Evolutionary conservation across 495 filamentous ascomycete genomes (phyloP), one percentile per base, ranked within the genome.

Genomic region (Delitschia confertaspora): DNA sequence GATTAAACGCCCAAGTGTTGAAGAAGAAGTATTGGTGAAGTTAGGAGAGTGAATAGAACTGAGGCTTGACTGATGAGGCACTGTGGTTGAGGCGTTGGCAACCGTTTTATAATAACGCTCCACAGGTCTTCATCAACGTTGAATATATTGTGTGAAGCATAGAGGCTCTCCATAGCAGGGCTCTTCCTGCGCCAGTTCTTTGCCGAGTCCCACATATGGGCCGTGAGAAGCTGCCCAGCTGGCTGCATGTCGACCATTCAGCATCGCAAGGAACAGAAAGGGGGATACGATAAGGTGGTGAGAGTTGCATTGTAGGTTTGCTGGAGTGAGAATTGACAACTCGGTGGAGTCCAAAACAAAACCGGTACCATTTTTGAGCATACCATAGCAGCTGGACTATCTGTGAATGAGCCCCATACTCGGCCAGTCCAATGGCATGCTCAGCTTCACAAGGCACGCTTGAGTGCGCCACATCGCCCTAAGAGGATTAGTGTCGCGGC

Each of bases 241-340:
- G 53, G 53, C 42, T 20, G 30, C 25, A 39, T 17, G 16, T 47
- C 31, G 42, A 42, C 43, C 24, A 42, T 57, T 57, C 53, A 57
- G 53, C 53, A 57, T 57, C 26, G 49, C 53, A 49, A 57, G 53
- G 53, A 26, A 53, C 21, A 34, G 36, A 33, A n/a, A n/a, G 42
- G 37, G 45, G 51, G 47, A n/a, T 35, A 45, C 47, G 53, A 56
- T 48, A 56, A 45, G 31, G 47, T 38, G 47, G n/a, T 47, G 38
- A 51, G 42, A 51, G 47, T 48, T 43, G 38, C 47, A 51, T 48
- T 34, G 47, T 9, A 16, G 27, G 38, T 10, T 5, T n/a, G 8
- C n/a, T n/a, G 3, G 38, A 21, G 18, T 6, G 17, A 32, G 6
- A 35, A 16, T n/a, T n/a, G n/a, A 23, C 37, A 14, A n/a, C 18